phyloP scores from a whole-genome alignment of 176 grass and related monocot genomes.

The Poa pratensis region DNA sequence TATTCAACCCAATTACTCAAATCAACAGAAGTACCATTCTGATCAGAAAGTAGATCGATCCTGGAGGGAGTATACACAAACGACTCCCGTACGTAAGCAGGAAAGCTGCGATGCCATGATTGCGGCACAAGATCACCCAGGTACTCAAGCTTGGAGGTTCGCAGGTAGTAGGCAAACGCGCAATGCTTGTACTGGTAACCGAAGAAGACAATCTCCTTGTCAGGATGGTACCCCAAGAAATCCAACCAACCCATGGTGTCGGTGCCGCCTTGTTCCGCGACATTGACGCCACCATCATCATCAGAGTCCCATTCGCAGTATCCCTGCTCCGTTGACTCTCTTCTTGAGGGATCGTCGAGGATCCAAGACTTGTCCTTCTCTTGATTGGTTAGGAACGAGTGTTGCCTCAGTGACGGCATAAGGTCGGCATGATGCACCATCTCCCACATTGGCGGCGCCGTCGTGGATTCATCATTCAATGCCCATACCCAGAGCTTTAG shows the following conservation, averaged over 20 bases:
- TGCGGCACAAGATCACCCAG: neutral
- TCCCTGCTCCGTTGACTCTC: neutral
- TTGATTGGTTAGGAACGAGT: neutral
- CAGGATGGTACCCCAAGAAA: constrained; percentile 6
- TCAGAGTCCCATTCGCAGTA: neutral
- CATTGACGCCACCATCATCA: neutral
- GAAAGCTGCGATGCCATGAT: neutral
- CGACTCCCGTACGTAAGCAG: neutral
- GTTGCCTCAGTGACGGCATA: neutral
- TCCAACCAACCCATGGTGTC: neutral
- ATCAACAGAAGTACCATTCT: constrained; percentile 14
- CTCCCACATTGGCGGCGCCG: neutral
- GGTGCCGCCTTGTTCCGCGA: neutral
- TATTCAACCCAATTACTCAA: neutral
- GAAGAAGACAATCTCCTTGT: constrained; percentile 1
- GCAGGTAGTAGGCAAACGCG: neutral
- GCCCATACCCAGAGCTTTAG: neutral
- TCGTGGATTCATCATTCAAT: neutral
- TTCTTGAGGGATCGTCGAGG: neutral
- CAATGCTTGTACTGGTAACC: neutral
- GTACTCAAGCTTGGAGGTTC: neutral
- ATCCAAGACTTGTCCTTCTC: neutral
- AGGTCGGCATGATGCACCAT: neutral
- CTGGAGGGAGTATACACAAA: neutral
- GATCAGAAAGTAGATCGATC: neutral